phyloP scores from a whole-genome alignment of 306 rosid species.

The Castanea mollissima region DNA sequence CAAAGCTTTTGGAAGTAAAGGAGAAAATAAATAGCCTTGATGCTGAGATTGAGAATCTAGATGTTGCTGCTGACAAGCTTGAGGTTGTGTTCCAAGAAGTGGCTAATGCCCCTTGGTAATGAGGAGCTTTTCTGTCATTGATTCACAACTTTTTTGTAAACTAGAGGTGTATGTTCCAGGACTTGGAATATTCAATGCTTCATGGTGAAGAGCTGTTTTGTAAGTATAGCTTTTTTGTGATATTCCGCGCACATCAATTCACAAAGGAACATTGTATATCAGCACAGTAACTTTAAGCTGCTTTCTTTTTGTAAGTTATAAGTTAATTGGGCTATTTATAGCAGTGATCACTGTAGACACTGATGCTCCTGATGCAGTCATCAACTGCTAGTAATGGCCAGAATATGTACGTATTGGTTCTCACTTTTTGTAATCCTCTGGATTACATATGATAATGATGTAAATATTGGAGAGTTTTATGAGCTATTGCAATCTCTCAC shows the following conservation, averaged over 20 bases:
- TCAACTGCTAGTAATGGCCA: neutral
- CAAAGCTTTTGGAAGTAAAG: slow-evolving; percentile 21
- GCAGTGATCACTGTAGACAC: neutral
- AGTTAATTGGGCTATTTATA: neutral
- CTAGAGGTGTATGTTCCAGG: neutral
- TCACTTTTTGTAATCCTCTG: neutral
- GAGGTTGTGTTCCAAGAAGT: slow-evolving; percentile 38
- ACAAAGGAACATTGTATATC: neutral
- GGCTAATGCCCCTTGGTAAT: slow-evolving; percentile 53
- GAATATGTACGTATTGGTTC: neutral
- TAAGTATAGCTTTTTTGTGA: neutral
- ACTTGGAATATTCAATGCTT: neutral
- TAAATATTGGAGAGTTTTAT: neutral
- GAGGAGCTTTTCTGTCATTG: neutral
- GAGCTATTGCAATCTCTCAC: neutral
- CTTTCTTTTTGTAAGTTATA: too few relatives aligned
- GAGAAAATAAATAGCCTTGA: slow-evolving; percentile 24
- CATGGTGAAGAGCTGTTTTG: neutral
- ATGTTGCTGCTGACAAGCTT: slow-evolving; percentile 12
- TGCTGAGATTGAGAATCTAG: slow-evolving; percentile 18
- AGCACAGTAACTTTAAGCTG: neutral
- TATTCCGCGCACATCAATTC: neutral
- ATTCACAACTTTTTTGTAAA: neutral
- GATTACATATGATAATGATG: neutral
- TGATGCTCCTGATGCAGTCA: neutral